Evolutionary conservation across 2,329 filamentous ascomycete species (phyloP), one percentile per base, ranked within the genome.

Genomic region (Pseudogymnoascus sp.): DNA sequence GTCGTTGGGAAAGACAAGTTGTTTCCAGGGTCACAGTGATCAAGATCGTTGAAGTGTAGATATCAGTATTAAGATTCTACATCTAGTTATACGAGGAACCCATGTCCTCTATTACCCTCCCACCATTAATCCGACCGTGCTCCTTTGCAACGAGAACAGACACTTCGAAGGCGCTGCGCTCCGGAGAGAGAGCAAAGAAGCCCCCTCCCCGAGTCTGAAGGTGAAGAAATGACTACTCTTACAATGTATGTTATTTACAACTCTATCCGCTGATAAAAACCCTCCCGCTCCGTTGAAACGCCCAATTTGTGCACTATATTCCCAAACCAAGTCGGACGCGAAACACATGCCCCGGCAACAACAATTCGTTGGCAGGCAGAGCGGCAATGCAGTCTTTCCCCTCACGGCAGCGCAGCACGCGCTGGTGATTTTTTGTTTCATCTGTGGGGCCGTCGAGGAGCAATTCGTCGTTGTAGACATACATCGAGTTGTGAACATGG

Each of bases 11-110:
- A 7, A 22, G 18, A 22, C 11, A 22, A 22, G 18, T 14, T 41
- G 38, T 14, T 20, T 41, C 38, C 12, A 28, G 30, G 14, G 7
- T 30, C 25, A 50, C 14, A 16, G 22, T 18, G n/a, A 50, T 50
- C 6, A 50, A 16, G n/a, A 50, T 16, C 7, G 4, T 30, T 30
- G 2, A 30, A 50, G 43, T 50, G 43, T 50, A 50, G 43, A 50
- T 50, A 50, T 50, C 43, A 30, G 43, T 50, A 50, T 50, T 50
- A 50, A 30, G 43, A 50, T 50, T 50, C 43, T 50, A 50, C 43
- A n/a, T 50, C 43, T 30, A 50, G 22, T 50, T 50, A 50, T 50
- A 30, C 43, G 43, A 50, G 43, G 14, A 50, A 50, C 43, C 43
- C 43, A 16, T 11, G 43, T 6, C 43, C 43, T 50, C 43, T 50